A percentile compares a stretch with the other conserved stretches of the same genome.
phyloP scores from a whole-genome alignment of 352 stramenopile genomes.

The Phytophthora hybrid region DNA sequence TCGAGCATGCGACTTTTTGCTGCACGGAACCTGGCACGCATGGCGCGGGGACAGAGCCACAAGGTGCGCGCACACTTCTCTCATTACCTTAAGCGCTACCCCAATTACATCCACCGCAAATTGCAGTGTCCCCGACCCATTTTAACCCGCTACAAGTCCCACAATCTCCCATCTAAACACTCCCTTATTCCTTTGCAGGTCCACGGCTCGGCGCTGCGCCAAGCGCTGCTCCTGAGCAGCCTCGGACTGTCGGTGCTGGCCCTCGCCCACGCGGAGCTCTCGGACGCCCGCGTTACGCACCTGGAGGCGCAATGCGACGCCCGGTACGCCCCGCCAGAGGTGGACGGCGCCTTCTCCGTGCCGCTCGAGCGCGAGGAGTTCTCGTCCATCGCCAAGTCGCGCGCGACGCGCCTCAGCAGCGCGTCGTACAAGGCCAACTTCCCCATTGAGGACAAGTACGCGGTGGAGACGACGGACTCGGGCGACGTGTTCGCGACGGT shows the following conservation, averaged over 20 bases:
- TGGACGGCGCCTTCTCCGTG: conserved; percentile 56
- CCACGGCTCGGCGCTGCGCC: conserved; percentile 43
- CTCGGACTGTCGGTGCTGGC: conserved; percentile 61
- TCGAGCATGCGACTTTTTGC: conserved; percentile 44
- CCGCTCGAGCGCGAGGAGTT: conserved; percentile 67
- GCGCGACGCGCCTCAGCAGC: conserved; percentile 56
- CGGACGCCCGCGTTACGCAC: conserved; percentile 14
- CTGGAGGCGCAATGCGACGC: conserved; percentile 65
- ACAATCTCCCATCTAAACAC: conserved; percentile 11
- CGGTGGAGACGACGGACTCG: conserved; percentile 68
- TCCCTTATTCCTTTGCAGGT: conserved; percentile 25
- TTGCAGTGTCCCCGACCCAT: background rate
- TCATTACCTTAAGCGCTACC: background rate
- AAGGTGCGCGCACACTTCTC: conserved; percentile 35
- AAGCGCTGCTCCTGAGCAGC: conserved; percentile 58
- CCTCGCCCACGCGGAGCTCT: conserved; percentile 44
- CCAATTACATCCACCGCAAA: background rate
- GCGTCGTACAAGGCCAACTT: conserved; percentile 77
- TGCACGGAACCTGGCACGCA: conserved; percentile 38
- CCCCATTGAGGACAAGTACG: conserved; percentile 86
- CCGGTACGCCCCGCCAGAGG: conserved; percentile 53
- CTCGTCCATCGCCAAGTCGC: conserved; percentile 51
- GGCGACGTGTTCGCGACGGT: conserved; percentile 90
- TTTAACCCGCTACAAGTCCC: conserved; percentile 8
- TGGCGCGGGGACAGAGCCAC: conserved; percentile 35